Percentiles rank a stretch among this genome's conserved stretches.
Evolutionary conservation across 768 basidiomycete species (phyloP).

Genomic region (Phlebiopsis flavidoalba): DNA sequence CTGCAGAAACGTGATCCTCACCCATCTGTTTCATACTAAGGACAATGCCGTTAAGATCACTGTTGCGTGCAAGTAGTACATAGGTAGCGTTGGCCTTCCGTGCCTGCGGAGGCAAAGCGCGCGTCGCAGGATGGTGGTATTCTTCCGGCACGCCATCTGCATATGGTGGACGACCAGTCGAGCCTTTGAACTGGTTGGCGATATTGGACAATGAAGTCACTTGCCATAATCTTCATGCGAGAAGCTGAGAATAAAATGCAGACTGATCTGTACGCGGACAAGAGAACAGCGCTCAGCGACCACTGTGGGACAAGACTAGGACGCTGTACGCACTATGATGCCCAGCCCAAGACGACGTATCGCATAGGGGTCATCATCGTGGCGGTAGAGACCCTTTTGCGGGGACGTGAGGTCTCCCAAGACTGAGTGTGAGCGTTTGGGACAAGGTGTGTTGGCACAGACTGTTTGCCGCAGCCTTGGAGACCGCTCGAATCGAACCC

Average conservation of each 20-base stretch:
- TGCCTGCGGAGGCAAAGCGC: conserved; percentile 9
- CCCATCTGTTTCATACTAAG: conserved; percentile 51
- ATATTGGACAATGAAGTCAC: conserved; percentile 40
- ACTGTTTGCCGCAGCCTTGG: not conserved
- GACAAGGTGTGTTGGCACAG: conserved; percentile 1
- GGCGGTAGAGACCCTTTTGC: conserved; percentile 2
- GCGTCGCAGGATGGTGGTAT: conserved; percentile 20
- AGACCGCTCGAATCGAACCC: not conserved
- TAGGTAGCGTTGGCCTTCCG: conserved; percentile 52
- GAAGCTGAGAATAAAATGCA: conserved; percentile 52
- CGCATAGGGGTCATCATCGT: conserved; percentile 59
- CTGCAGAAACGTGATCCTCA: conserved; percentile 3
- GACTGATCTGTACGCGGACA: conserved; percentile 35
- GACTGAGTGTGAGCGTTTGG: not conserved
- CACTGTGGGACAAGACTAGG: not conserved
- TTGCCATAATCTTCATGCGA: conserved; percentile 43
- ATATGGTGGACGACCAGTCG: conserved; percentile 37
- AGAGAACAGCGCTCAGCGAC: not conserved
- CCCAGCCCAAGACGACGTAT: conserved; percentile 41
- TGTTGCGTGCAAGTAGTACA: conserved; percentile 46
- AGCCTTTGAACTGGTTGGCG: conserved; percentile 21
- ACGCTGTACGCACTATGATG: conserved; percentile 24
- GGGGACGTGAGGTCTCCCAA: not conserved
- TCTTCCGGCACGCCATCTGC: conserved; percentile 46
- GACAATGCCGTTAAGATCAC: conserved; percentile 37